Percentiles rank a stretch among this genome's conserved stretches.
phyloP scores from a whole-genome alignment of 208 protist genomes.

The Leishmania amazonensis region DNA sequence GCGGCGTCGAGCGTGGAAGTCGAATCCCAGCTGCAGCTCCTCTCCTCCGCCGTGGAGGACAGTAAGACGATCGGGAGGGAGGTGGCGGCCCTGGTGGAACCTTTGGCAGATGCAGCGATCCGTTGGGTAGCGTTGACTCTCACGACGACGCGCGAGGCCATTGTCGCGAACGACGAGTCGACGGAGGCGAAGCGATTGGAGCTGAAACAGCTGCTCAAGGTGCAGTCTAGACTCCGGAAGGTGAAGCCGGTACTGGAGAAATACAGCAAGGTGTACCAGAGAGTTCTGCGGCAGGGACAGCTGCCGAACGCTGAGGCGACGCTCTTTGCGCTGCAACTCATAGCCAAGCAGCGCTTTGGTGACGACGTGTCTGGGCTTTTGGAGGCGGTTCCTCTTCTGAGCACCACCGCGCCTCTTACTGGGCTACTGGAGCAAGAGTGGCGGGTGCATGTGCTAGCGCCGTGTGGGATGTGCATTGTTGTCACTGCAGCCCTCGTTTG shows the following conservation, averaged over 20 bases:
- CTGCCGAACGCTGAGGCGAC: conserved; percentile 32
- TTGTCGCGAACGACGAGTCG: conserved; percentile 66
- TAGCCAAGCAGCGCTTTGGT: conserved; percentile 52
- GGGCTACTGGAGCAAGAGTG: conserved; percentile 28
- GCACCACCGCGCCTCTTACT: conserved; percentile 25
- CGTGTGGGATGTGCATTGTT: conserved; percentile 6
- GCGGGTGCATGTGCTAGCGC: conserved; percentile 12
- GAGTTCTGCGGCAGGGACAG: conserved; percentile 9
- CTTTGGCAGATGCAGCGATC: conserved; percentile 28
- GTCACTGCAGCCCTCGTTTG: conserved; percentile 12
- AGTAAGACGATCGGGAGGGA: background rate
- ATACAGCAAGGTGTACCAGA: conserved; percentile 11
- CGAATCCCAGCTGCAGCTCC: conserved; percentile 7
- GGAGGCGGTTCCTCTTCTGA: conserved; percentile 24
- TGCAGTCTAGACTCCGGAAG: conserved; percentile 33
- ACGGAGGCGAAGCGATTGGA: conserved; percentile 53
- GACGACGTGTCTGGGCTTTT: conserved; percentile 16
- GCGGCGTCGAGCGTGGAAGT: background rate
- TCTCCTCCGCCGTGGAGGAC: background rate
- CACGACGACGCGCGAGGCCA: conserved; percentile 12
- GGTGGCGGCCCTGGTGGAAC: conserved; percentile 18
- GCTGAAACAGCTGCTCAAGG: conserved; percentile 48
- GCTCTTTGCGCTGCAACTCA: conserved; percentile 44
- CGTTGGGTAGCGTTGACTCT: conserved; percentile 17
- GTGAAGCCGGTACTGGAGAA: conserved; percentile 16